Evolutionary conservation across 2,329 filamentous ascomycete species (phyloP), one percentile per base, ranked within the genome.

Genomic region (Colletotrichum tanaceti): DNA sequence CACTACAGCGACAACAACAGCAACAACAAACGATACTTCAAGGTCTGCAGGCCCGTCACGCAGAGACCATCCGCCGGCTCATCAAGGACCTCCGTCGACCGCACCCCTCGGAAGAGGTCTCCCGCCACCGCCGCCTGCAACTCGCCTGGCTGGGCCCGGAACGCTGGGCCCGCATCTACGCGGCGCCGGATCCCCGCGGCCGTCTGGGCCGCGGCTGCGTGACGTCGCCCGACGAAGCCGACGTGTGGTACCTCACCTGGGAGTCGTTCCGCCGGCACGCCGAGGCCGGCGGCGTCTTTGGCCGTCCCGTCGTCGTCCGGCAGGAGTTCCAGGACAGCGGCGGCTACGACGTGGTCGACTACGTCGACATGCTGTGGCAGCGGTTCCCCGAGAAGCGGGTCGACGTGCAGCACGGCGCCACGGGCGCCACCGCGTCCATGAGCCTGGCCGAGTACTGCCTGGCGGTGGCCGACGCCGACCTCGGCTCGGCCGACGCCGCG

Each of bases 301-400:
- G 32, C 13, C 53, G 53, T 9, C 53, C 53, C 9, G 53, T 55
- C 53, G 53, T 55, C 4, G 39, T 55, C 53, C 39, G 39, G 20
- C 53, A 55, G 18, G 28, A 55, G 22, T 55, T 55, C 18, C 53
- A 55, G 32, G 53, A 55, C 53, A 55, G 53, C 32, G 53, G 53
- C 53, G 39, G 13, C 32, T 55, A 55, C 53, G 39, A 55, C 53
- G 39, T 55, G 14, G 53, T 43, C 5, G 53, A 55, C 20, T 55
- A 55, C n/a, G 28, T 55, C 13, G 53, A 55, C 18, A 55, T 55
- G 53, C 32, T 55, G 53, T 55, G 53, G 53, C 53, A 55, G 20
- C 53, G 53, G 5, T 55, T 55, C 39, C 53, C 53, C 7, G 53
- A 55, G 32, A 32, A 55, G 53, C 53, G 41, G 32, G 28, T 55